Evolutionary conservation across 2,329 filamentous ascomycete species (phyloP), one percentile per base, ranked within the genome.

Genomic region (Colletotrichum noveboracense): DNA sequence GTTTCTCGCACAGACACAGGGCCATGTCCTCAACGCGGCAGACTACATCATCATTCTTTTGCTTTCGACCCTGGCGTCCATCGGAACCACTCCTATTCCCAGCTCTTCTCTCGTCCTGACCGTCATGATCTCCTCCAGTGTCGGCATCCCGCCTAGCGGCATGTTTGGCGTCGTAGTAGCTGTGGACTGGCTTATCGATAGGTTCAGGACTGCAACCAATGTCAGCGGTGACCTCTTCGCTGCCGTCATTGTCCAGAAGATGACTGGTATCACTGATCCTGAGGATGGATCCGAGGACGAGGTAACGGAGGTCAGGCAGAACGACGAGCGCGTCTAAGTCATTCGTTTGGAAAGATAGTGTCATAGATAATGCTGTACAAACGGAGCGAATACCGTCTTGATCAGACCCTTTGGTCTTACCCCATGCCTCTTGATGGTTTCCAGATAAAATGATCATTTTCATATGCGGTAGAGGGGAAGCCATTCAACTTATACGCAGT

Each of bases 141-240:
- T 89, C 68, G 83, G 85, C 16, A 84, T 90, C 1, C 83, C 84
- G 2, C 80, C 89, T 38, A 89, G 86, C 0, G 85, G 83, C 21
- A 89, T 89, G 87, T 89, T 10, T 43, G 38, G 16, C 5, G 38
- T 90, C 55, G 87, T 90, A 16, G 24, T 89, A 4, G 88, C 88
- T 28, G 89, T 90, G 60, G 88, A 90, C 77, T 90, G 88, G 89
- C 87, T 90, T 80, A 82, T 90, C n/a, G 89, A 90, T 80, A 87
- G 89, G 32, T 90, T 90, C 85, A 84, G 89, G 16, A 90, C 89
- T 0, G 85, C 86, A 5, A 79, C 87, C 70, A 90, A 90, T 75
- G 88, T 90, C 58, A 86, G 84, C 43, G 87, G 87, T n/a, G 89
- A 90, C 79, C 76, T 89, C 2, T 89, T 86, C 71, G 87, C 86